Base-by-base conservation (phyloP, 169 alveolate genomes). In the Plasmodium relictum region DNA sequence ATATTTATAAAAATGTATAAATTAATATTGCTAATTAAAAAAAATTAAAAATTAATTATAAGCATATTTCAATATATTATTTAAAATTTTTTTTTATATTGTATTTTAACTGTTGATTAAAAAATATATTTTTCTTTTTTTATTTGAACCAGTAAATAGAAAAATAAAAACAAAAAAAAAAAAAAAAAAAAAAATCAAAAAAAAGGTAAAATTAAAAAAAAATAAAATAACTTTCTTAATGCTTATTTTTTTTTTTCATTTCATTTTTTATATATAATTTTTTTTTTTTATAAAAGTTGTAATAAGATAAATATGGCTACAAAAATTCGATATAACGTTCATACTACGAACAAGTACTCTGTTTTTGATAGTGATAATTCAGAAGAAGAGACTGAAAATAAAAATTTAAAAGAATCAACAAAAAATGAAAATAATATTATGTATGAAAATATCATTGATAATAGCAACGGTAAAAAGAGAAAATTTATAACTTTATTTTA, bases 341-440 rank as follows among this genome's bases (percentile, higher is more conserved):
- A 83, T 65, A 83, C 85, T 20, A 68, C 91, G 63, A 83, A 83
- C 83, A 83, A 83, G 42, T 83, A 52, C 62, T 83, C 91, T 8
- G 91, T 83, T 41, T 83, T 83, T 61, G 91, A 83, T 31, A 83
- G 73, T 70, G 91, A 68, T 42, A 62, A 74, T 3, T 74, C 69
- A 31, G 91, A 83, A 52, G 91, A 83, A 52, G 48, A 50, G n/a
- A 39, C 44, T 22, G 52, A 44, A 14, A 63, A 62, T 37, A 50
- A 37, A n/a, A 16, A 54, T 54, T 24, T 62, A 54, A 76, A 62
- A 39, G 76, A 76, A 76, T 18, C 39, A 10, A 45, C 62, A 20
- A 45, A 62, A 54, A 68, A 24, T 44, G 88, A 76, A 83, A 68
- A 41, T 37, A 70, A 52, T 83, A 20, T 44, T 26, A 37, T 12